These are phyloP conservation scores for Oryza meyeriana DNA, from an alignment of 176 grass and related monocot species.

Conservation along the genomic window DNA sequence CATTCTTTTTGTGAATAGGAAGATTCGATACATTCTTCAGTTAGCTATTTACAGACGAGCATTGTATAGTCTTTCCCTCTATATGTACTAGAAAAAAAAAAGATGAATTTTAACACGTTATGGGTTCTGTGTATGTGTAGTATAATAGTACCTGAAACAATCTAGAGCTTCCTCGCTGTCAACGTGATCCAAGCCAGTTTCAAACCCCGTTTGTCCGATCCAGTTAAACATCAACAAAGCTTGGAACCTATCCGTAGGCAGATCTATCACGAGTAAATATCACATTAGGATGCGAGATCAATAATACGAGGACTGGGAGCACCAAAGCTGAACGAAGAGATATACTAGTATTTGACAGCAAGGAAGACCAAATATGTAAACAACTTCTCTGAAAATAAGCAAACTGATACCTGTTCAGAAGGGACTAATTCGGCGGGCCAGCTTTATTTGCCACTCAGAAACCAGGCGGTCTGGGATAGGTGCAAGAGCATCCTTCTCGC, in stretches of 20 bases:
- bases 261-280: background rate
- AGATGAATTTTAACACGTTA: background rate
- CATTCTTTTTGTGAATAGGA: background rate
- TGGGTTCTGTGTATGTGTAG: background rate
- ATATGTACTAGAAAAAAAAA: background rate
- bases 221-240: background rate
- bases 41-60: background rate
- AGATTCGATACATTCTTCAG: background rate
- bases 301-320: background rate
- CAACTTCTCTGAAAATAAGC: too few relatives aligned
- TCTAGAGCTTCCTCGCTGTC: background rate
- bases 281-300: background rate
- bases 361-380: background rate
- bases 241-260: background rate
- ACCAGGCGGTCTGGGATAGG: constrained; percentile 60
- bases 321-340: background rate
- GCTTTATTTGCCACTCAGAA: constrained; percentile 83
- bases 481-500: constrained; percentile 39
- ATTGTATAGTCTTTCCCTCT: background rate
- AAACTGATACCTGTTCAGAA: constrained; percentile 63
- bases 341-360: background rate
- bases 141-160: background rate
- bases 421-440: constrained; percentile 83
- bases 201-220: background rate
- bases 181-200: background rate